phyloP scores from a whole-genome alignment of 2,329 filamentous ascomycete genomes.

The Dendryphion nanum region DNA sequence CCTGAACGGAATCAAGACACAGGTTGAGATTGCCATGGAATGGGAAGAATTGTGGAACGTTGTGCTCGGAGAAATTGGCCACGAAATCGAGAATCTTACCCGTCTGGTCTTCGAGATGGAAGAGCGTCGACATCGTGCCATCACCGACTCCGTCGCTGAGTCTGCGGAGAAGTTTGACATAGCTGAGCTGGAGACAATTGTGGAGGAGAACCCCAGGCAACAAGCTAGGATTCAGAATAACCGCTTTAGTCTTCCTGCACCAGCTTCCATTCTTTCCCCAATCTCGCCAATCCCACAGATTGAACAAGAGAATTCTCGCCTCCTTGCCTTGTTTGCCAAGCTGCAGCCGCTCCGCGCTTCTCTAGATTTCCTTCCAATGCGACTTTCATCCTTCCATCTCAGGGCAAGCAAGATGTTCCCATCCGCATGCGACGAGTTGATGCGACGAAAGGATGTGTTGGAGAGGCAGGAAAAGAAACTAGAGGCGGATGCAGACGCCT shows the following conservation, averaged over 20 bases:
- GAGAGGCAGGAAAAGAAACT: conserved; percentile 87
- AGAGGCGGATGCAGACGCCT: conserved; percentile 82
- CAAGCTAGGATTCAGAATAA: conserved; percentile 57
- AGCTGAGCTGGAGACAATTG: conserved; percentile 86
- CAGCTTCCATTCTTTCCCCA: conserved; percentile 54
- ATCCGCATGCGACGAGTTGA: conserved; percentile 85
- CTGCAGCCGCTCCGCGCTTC: conserved; percentile 94
- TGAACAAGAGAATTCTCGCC: conserved; percentile 77
- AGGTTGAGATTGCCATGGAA: conserved; percentile 97
- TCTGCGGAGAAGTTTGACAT: conserved; percentile 70
- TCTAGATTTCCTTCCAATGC: conserved; percentile 93
- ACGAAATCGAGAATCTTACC: conserved; percentile 77
- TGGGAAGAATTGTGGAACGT: conserved; percentile 97
- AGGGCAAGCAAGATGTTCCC: conserved; percentile 79
- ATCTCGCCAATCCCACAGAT: conserved; percentile 56
- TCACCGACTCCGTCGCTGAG: conserved; percentile 58
- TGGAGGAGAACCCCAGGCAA: conserved; percentile 73
- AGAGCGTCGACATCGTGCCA: conserved; percentile 81
- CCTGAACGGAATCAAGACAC: conserved; percentile 76
- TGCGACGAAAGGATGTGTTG: conserved; percentile 69
- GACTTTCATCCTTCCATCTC: conserved; percentile 79
- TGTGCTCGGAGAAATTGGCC: conserved; percentile 88
- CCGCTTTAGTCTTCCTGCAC: conserved; percentile 64
- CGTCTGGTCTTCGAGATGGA: conserved; percentile 96
- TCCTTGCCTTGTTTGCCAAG: conserved; percentile 86